phyloP scores from a whole-genome alignment of 257 asterid species.

The Solanum clarkiae region DNA sequence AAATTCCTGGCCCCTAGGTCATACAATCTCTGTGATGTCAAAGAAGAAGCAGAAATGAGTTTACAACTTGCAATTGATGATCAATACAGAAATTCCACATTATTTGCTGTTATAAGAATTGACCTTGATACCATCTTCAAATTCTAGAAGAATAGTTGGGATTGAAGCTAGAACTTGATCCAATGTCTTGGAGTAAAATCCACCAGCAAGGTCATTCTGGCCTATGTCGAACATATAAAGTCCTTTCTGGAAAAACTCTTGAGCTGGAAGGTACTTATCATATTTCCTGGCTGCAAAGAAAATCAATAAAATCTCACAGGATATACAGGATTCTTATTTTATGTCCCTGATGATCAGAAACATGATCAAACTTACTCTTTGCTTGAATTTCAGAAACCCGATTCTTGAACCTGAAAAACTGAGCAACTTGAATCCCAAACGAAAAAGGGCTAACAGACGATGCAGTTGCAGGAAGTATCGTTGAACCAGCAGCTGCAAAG shows the following conservation, averaged over 20 bases:
- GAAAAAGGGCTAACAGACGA: slow-evolving; percentile 66
- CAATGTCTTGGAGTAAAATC: slow-evolving; percentile 69
- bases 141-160: slow-evolving; percentile 47
- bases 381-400: slow-evolving; percentile 52
- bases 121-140: slow-evolving; percentile 69
- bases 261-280: slow-evolving; percentile 57
- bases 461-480: slow-evolving; percentile 51
- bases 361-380: slow-evolving; percentile 22
- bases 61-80: background rate
- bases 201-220: slow-evolving; percentile 93
- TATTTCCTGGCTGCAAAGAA: slow-evolving; percentile 43
- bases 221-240: slow-evolving; percentile 95
- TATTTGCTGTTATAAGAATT: background rate
- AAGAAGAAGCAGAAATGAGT: background rate
- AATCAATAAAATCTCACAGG: background rate
- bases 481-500: slow-evolving; percentile 80
- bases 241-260: slow-evolving; percentile 49
- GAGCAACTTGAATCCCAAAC: slow-evolving; percentile 70
- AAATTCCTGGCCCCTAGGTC: slow-evolving; percentile 77
- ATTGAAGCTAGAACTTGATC: slow-evolving; percentile 86
- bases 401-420: slow-evolving; percentile 77
- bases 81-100: background rate
- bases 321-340: background rate
- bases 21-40: slow-evolving; percentile 41
- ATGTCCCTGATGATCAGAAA: background rate